These are phyloP conservation scores for Pseudozyma tsukubaensis DNA, from an alignment of 1,284 basidiomycete genomes.

Conservation along the genomic window DNA sequence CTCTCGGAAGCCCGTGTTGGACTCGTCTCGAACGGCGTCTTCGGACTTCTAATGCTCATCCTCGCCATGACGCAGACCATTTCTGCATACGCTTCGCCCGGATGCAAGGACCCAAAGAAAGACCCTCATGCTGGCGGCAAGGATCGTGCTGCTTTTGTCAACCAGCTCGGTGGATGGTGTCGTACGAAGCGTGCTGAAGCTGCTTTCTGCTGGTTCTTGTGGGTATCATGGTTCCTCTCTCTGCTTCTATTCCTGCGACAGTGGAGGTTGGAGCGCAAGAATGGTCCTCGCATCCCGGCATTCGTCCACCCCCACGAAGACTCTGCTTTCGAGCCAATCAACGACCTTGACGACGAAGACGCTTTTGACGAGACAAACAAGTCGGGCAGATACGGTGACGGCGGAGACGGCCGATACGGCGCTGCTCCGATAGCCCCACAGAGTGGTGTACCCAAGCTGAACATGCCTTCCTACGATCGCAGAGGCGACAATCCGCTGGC, in stretches of 20 bases:
- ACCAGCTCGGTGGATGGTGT: conserved; percentile 56
- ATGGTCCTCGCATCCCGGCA: conserved; percentile 62
- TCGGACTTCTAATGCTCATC: conserved; percentile 50
- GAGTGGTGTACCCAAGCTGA: conserved; percentile 1
- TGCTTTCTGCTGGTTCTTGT: conserved; percentile 63
- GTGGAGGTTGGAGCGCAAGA: conserved; percentile 61
- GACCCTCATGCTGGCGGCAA: conserved; percentile 57
- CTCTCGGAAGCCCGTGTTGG: conserved; percentile 58
- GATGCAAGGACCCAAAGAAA: conserved; percentile 57
- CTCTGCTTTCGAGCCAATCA: conserved; percentile 60
- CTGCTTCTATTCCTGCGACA: conserved; percentile 57
- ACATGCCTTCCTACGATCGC: conserved; percentile 39
- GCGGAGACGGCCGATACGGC: conserved; percentile 32
- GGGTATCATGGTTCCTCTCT: conserved; percentile 49
- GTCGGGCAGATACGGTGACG: conserved; percentile 45
- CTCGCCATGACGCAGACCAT: conserved; percentile 58
- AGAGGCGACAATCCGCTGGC: conserved; percentile 47
- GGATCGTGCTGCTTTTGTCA: conserved; percentile 47
- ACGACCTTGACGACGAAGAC: conserved; percentile 50
- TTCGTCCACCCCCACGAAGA: conserved; percentile 61
- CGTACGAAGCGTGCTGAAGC: conserved; percentile 59
- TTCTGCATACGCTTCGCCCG: conserved; percentile 56
- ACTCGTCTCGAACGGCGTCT: conserved; percentile 55
- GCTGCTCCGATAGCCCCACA: conserved; percentile 3
- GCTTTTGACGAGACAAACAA: conserved; percentile 35